These are phyloP conservation scores for Parascedosporium putredinis DNA, from an alignment of 2,329 filamentous ascomycete genomes.

Conservation along the genomic window DNA sequence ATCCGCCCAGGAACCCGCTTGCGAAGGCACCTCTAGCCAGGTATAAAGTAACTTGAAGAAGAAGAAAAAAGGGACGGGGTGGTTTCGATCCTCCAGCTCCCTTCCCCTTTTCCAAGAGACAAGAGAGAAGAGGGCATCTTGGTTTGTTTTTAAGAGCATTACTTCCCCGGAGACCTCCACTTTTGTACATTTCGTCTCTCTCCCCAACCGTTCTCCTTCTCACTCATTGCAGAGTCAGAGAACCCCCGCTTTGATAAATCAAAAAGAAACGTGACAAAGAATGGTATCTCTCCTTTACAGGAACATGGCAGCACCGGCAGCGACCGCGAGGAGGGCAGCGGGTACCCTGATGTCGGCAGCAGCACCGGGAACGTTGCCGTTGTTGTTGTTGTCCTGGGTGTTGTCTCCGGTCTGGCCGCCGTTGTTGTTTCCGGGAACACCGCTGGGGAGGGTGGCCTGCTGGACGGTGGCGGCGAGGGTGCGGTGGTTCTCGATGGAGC, in stretches of 20 bases:
- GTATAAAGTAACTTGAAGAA: constrained; percentile 3
- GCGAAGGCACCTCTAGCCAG: constrained; percentile 1
- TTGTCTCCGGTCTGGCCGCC: too few relatives aligned
- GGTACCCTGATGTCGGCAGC: constrained; percentile 27
- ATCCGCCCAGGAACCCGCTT: neutral
- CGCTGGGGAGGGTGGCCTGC: constrained; percentile 16
- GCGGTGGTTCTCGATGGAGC: constrained; percentile 41
- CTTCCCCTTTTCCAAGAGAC: too few relatives aligned
- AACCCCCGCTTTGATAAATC: too few relatives aligned
- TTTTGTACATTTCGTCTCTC: neutral
- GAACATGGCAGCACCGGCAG: constrained; percentile 34
- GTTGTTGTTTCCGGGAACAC: constrained; percentile 6
- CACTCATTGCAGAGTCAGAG: too few relatives aligned
- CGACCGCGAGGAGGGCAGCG: constrained; percentile 29
- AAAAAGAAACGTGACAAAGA: neutral
- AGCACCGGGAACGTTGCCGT: constrained; percentile 7
- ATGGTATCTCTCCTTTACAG: constrained; percentile 14
- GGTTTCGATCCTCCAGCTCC: too few relatives aligned
- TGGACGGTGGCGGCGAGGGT: constrained; percentile 24
- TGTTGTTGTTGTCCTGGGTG: neutral
- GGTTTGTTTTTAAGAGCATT: neutral
- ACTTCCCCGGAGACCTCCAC: neutral
- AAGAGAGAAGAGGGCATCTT: neutral
- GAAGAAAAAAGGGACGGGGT: neutral
- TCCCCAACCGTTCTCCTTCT: too few relatives aligned